Conservation (phyloP, 2,329 filamentous ascomycete genomes). For the Talaromyces rugulosus region DNA sequence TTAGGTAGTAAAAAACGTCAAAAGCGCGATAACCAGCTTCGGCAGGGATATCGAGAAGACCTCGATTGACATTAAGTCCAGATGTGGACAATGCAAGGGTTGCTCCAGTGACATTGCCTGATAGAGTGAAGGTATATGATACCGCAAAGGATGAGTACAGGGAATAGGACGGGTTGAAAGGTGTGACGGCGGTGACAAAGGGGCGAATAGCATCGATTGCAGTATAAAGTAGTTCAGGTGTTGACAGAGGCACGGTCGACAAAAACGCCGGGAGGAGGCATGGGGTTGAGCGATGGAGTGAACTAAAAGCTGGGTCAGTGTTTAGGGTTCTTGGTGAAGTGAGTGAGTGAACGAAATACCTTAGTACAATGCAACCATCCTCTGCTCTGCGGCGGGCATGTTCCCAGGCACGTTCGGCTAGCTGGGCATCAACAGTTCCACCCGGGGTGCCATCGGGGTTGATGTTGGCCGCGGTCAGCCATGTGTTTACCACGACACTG, state of each 20-base stretch:
- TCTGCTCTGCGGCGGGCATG: slow-evolving; percentile 91
- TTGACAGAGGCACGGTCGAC: slow-evolving; percentile 70
- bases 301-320: slow-evolving; percentile 49
- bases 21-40: slow-evolving; percentile 86
- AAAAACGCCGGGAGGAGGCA: slow-evolving; percentile 80
- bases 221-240: slow-evolving; percentile 71
- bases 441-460: slow-evolving; percentile 66
- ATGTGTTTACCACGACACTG: slow-evolving; percentile 91
- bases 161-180: slow-evolving; percentile 79
- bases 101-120: slow-evolving; percentile 72
- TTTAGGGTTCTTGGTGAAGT: neutral
- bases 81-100: slow-evolving; percentile 76
- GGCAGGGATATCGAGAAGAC: slow-evolving; percentile 73
- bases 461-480: slow-evolving; percentile 74
- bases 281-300: slow-evolving; percentile 81
- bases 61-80: slow-evolving; percentile 78
- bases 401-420: slow-evolving; percentile 87
- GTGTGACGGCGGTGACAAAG: slow-evolving; percentile 82
- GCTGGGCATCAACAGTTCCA: slow-evolving; percentile 72
- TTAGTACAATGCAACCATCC: slow-evolving; percentile 86
- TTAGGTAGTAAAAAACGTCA: slow-evolving; percentile 94
- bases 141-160: slow-evolving; percentile 77
- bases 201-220: slow-evolving; percentile 78
- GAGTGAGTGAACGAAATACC: slow-evolving; percentile 52
- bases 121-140: slow-evolving; percentile 74